Percentiles rank a stretch among this genome's conserved stretches.
These are phyloP conservation scores for Metarhizium rileyi DNA, from an alignment of 2,329 filamentous ascomycete genomes.

Conservation along the genomic window DNA sequence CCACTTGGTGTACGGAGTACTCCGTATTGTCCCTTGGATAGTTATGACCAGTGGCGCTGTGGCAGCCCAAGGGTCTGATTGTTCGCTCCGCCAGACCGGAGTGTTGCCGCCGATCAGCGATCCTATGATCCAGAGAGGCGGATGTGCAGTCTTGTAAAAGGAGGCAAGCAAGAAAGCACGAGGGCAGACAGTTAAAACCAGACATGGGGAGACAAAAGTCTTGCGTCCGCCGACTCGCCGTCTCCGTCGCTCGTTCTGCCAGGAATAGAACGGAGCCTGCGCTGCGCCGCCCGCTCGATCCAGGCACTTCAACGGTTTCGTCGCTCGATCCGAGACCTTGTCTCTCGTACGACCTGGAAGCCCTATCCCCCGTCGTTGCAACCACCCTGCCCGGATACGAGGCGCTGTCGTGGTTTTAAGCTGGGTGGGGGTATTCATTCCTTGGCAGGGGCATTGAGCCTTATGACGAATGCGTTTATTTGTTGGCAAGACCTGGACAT, in stretches of 20 bases:
- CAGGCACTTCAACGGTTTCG: slow-evolving; percentile 1
- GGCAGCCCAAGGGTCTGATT: too few species aligned
- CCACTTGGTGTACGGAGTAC: too few species aligned
- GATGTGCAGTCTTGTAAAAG: too few species aligned
- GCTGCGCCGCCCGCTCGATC: not conserved
- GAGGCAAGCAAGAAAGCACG: too few species aligned
- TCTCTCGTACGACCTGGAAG: not conserved
- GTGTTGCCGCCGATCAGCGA: too few species aligned
- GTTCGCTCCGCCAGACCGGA: too few species aligned
- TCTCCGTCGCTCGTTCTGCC: not conserved
- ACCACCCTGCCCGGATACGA: not conserved
- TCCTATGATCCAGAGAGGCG: too few species aligned
- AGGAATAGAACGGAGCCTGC: not conserved
- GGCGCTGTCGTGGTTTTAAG: not conserved
- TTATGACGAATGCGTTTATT: not conserved
- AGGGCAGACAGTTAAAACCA: not conserved
- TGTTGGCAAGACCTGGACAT: not conserved
- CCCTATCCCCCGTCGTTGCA: not conserved
- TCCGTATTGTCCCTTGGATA: not conserved
- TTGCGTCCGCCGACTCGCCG: not conserved
- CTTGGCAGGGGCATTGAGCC: not conserved
- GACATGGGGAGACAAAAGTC: not conserved
- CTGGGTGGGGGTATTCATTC: not conserved
- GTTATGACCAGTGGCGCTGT: too few species aligned
- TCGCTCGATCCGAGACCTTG: not conserved